Conservation (phyloP, 1,284 basidiomycete species). For the Heterobasidion annosum region DNA sequence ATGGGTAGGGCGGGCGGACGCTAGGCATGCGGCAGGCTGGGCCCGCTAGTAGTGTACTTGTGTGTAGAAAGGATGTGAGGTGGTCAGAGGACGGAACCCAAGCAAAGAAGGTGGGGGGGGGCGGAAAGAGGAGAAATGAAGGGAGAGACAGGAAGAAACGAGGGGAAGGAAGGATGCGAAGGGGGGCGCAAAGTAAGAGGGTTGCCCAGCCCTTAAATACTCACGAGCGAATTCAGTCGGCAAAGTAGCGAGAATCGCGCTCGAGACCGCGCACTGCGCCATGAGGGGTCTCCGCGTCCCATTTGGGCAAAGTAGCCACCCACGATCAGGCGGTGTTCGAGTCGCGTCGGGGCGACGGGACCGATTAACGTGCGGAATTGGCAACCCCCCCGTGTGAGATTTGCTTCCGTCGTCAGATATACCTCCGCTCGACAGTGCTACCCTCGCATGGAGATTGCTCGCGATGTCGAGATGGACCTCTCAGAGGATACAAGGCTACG, state of each 20-base stretch:
- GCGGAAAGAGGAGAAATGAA: neutral
- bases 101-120: too few relatives aligned
- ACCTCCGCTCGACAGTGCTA: neutral
- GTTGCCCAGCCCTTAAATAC: neutral
- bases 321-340: neutral
- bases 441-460: neutral
- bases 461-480: neutral
- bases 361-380: neutral
- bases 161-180: neutral
- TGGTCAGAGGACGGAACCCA: too few relatives aligned
- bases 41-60: neutral
- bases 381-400: neutral
- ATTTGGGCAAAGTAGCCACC: neutral
- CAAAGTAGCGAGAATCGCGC: neutral
- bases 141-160: neutral
- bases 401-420: neutral
- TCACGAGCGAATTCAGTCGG: neutral
- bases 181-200: neutral
- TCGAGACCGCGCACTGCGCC: neutral
- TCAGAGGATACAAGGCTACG: neutral
- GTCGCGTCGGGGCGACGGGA: neutral
- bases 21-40: neutral
- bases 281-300: neutral
- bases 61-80: neutral
- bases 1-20: neutral